phyloP scores from a whole-genome alignment of 164 flowering plant species.

The Chimonanthus praecox region DNA sequence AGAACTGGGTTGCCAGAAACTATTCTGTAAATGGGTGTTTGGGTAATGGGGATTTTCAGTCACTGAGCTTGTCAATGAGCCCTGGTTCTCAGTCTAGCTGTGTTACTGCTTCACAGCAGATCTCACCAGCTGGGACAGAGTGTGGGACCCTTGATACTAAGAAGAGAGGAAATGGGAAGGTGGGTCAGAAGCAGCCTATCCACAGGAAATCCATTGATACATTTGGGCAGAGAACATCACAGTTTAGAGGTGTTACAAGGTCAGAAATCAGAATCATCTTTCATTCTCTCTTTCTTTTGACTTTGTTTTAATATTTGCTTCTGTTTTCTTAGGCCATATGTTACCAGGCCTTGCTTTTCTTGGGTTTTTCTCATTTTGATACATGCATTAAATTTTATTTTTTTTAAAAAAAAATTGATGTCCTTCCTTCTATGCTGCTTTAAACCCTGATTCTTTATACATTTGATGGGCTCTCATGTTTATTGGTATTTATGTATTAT shows the following conservation, averaged over 20 bases:
- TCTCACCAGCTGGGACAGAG: conserved; percentile 33
- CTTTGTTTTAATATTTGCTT: neutral
- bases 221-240: conserved; percentile 86
- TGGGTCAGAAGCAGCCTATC: conserved; percentile 55
- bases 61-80: conserved; percentile 79
- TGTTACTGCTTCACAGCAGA: conserved; percentile 42
- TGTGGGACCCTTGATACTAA: conserved; percentile 38
- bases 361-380: neutral
- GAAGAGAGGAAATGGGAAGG: conserved; percentile 52
- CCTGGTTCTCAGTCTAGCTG: conserved; percentile 81
- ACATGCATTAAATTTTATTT: neutral
- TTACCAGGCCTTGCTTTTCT: neutral
- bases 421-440: neutral
- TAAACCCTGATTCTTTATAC: neutral
- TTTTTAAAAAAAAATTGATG: neutral
- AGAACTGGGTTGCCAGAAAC: conserved; percentile 41
- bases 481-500: neutral
- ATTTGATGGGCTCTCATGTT: neutral
- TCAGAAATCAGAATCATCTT: conserved; percentile 10
- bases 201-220: conserved; percentile 82
- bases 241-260: conserved; percentile 90
- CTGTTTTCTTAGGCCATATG: neutral
- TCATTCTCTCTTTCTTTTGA: neutral
- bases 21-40: conserved; percentile 18
- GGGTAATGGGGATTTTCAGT: conserved; percentile 56